Conservation (phyloP, 352 stramenopile genomes). For the Pythium volutum region DNA sequence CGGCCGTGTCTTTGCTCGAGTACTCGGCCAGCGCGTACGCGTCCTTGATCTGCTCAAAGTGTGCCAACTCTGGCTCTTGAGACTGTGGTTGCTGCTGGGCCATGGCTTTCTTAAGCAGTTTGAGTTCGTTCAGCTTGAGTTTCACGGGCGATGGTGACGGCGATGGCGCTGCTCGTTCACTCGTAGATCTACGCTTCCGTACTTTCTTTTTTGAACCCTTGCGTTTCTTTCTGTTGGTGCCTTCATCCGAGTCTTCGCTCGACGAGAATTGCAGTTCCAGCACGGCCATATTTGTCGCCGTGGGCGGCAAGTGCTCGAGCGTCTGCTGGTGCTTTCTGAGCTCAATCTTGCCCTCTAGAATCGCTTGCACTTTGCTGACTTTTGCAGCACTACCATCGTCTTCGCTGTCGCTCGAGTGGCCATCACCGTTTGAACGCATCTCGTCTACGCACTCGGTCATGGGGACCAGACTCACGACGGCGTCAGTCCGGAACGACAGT, state of each 20-base stretch:
- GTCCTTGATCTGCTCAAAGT: slow-evolving; percentile 53
- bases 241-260: slow-evolving; percentile 32
- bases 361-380: slow-evolving; percentile 27
- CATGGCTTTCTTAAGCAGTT: slow-evolving; percentile 18
- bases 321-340: slow-evolving; percentile 15
- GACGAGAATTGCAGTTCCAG: slow-evolving; percentile 30
- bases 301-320: slow-evolving; percentile 7
- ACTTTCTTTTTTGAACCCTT: slow-evolving; percentile 42
- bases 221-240: slow-evolving; percentile 31
- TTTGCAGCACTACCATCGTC: neutral
- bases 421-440: neutral
- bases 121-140: slow-evolving; percentile 38
- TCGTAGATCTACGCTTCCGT: slow-evolving; percentile 24
- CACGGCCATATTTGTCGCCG: neutral
- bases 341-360: slow-evolving; percentile 19
- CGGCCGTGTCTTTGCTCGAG: slow-evolving; percentile 25
- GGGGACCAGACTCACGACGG: slow-evolving; percentile 26
- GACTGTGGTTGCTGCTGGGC: neutral
- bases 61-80: slow-evolving; percentile 11
- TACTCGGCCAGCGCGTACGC: slow-evolving; percentile 41
- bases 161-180: slow-evolving; percentile 4
- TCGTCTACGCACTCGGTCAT: slow-evolving; percentile 25
- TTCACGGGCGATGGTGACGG: slow-evolving; percentile 16
- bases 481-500: slow-evolving; percentile 20
- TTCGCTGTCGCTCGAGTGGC: neutral